phyloP scores from a whole-genome alignment of 371 early-diverging fungal species.

The Mortierella sp. region DNA sequence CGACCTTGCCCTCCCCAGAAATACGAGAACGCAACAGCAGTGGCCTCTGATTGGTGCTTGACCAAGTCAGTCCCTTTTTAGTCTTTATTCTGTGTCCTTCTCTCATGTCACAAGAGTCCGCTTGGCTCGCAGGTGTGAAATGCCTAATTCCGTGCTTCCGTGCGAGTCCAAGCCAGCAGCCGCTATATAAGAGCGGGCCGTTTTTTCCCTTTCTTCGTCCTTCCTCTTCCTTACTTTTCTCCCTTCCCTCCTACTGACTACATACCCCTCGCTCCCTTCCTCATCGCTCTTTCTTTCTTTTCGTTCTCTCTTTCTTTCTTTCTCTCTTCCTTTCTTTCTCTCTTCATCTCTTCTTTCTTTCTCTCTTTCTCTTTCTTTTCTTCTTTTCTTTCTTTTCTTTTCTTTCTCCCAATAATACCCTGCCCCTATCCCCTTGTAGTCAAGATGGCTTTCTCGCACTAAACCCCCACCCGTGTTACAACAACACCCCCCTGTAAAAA shows the following conservation, averaged over 20 bases:
- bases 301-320: not conserved
- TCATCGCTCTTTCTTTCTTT: not conserved
- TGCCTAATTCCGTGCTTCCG: not conserved
- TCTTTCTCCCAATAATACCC: not conserved
- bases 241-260: not conserved
- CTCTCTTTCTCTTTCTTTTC: not conserved
- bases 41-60: constrained; percentile 3
- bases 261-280: not conserved
- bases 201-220: not conserved
- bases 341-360: not conserved
- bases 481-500: constrained; percentile 25
- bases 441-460: constrained; percentile 25
- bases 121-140: not conserved
- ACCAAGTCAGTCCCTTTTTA: not conserved
- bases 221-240: not conserved
- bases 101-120: not conserved
- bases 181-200: not conserved
- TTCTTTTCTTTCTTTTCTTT: not conserved
- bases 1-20: not conserved
- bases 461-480: constrained; percentile 15
- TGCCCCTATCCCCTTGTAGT: not conserved
- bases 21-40: constrained; percentile 10
- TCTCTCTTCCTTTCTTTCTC: constrained; percentile 5
- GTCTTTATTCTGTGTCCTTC: not conserved
- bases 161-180: not conserved